Evolutionary conservation across 2,329 filamentous ascomycete genomes (phyloP).

Genomic region (Hypomyces rosellus): DNA sequence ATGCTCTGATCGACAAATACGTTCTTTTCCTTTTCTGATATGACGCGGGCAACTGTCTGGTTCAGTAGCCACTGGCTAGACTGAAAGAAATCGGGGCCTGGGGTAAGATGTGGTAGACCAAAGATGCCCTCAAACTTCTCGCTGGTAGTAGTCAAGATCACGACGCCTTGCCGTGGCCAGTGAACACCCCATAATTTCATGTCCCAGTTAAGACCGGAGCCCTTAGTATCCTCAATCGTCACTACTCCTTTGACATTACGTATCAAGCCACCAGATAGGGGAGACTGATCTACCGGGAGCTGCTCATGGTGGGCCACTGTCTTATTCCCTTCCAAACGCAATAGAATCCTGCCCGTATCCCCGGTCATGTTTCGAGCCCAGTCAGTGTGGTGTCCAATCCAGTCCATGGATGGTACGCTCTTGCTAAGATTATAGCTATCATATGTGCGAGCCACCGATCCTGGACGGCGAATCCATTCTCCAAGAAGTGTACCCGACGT

Average conservation of each 20-base stretch:
- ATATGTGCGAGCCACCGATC: conserved; percentile 39
- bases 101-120: conserved; percentile 74
- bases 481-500: conserved; percentile 71
- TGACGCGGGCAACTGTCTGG: conserved; percentile 59
- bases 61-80: conserved; percentile 63
- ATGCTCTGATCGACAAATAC: conserved; percentile 52
- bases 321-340: conserved; percentile 56
- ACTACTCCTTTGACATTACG: conserved; percentile 65
- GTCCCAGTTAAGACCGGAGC: conserved; percentile 65
- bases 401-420: conserved; percentile 59
- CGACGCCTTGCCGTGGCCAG: conserved; percentile 71
- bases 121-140: conserved; percentile 94
- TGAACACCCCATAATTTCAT: conserved; percentile 79
- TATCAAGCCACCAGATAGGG: conserved; percentile 45
- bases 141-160: conserved; percentile 82
- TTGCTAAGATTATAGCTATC: conserved; percentile 57
- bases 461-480: conserved; percentile 60
- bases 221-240: conserved; percentile 64
- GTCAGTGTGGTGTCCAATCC: conserved; percentile 49
- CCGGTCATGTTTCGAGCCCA: conserved; percentile 83
- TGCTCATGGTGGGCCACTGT: conserved; percentile 41
- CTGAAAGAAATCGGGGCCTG: conserved; percentile 49
- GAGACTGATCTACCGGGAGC: conserved; percentile 25
- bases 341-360: conserved; percentile 57
- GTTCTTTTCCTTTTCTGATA: conserved; percentile 57